These are phyloP conservation scores for Collybia mongolica DNA, from an alignment of 768 basidiomycete species.

Conservation along the genomic window DNA sequence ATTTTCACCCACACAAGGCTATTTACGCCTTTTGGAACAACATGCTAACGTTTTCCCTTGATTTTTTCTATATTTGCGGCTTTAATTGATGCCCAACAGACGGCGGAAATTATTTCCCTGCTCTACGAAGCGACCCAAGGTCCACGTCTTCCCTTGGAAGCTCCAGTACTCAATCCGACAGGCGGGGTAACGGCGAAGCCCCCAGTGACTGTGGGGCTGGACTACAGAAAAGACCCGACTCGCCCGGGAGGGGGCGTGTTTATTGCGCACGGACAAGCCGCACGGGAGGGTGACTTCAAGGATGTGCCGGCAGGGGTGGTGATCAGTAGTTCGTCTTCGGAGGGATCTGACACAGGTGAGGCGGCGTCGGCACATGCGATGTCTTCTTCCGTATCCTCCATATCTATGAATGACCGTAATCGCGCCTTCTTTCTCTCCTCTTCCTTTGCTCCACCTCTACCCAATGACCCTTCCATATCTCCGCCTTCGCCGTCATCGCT, in stretches of 20 bases:
- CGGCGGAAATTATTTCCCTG: constrained; percentile 88
- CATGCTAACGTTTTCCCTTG: constrained; percentile 7
- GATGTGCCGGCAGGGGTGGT: constrained; percentile 58
- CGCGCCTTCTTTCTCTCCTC: constrained; percentile 29
- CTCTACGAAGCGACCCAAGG: constrained; percentile 94
- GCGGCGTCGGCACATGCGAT: constrained; percentile 22
- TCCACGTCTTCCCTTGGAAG: constrained; percentile 46
- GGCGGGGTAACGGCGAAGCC: constrained; percentile 63
- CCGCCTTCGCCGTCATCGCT: constrained; percentile 12
- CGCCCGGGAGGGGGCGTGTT: constrained; percentile 89
- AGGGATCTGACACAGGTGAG: constrained; percentile 40
- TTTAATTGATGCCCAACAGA: constrained; percentile 42
- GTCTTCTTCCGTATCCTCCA: constrained; percentile 17
- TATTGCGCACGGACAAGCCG: constrained; percentile 54
- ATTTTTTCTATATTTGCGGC: constrained; percentile 2
- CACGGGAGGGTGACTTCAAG: constrained; percentile 42
- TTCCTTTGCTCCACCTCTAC: constrained; percentile 32
- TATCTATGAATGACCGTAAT: constrained; percentile 33
- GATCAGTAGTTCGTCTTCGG: constrained; percentile 45
- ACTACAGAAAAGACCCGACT: constrained; percentile 77
- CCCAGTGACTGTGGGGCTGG: constrained; percentile 43
- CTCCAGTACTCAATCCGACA: constrained; percentile 74
- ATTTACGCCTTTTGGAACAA: constrained; percentile 3
- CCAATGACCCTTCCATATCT: constrained; percentile 16
- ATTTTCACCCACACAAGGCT: constrained; percentile 13